Base-by-base conservation (phyloP, 148 eudicot genomes). In the Camellia japonica region DNA sequence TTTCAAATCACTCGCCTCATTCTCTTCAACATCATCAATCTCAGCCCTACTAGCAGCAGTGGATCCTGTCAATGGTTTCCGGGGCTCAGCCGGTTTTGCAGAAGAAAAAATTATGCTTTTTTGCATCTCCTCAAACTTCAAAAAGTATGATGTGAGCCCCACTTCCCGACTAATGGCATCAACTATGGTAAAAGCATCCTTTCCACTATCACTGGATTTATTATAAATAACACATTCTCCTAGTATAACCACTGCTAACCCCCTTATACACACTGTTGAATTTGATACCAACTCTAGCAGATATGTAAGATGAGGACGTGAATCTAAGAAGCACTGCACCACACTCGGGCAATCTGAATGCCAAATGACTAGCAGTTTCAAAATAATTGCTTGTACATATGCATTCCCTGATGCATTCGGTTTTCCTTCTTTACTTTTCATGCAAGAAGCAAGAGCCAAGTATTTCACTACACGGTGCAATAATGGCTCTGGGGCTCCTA, bases 381-480 rank as follows among this genome's bases (percentile, higher is more conserved):
- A 76, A 68, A 96, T 90, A 79, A 92, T 85, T 79, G 92, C 90
- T 83, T 92, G 95, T 71, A 90, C 84, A 82, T 84, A 90, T 1
- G 68, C 60, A 83, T 78, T 74, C 74, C 79, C 84, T 11, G 88
- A 79, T 80, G 81, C 78, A 62, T 85, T 84, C 70, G 87, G 74
- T 80, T 88, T 95, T 82, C 87, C 97, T 80, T 91, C 99, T 76
- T 90, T 90, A 78, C 76, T 83, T 76, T 83, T 89, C 87, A 87
- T 83, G 78, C 98, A 92, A 85, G 98, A 91, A 79, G 98, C 89
- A 85, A 96, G 90, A 79, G 94, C 97, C 85, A 94, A 86, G 89
- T 92, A 96, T 89, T 92, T 93, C 83, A 94, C 92, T 92, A 94
- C 84, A 52, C 95, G 99, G 82, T 96, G 99, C 90, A 96, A 80